Evolutionary conservation across 2,329 filamentous ascomycete species (phyloP), one percentile per base, ranked within the genome.

Genomic region (Penicillium sp.): DNA sequence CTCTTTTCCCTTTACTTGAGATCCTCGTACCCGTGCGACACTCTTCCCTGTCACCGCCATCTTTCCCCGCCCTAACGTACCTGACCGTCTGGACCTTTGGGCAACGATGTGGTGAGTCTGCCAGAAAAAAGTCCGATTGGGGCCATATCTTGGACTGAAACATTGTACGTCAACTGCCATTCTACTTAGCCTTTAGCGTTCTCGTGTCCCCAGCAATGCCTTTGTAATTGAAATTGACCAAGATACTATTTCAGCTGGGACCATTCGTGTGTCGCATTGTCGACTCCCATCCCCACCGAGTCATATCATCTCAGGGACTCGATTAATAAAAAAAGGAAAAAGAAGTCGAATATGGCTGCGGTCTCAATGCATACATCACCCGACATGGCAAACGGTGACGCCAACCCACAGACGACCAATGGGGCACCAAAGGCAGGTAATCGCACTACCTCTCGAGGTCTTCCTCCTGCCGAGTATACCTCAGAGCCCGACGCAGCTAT

Each of bases 311-410:
- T 31, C 2, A 35, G 13, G 11, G 10, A 8, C 38, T 7, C 6
- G 18, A 3, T 24, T 24, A 18, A 16, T 23, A 41, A n/a, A 18
- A 26, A 29, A 8, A 32, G 22, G 27, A 41, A n/a, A 18, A 26
- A 29, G 10, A 32, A 3, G n/a, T 8, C 11, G 4, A 31, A 39
- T 16, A 59, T 59, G 57, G 56, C 51, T 4, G 40, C 52, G 11
- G 31, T 29, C 11, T 40, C 49, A 43, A 54, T 54, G 42, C 54
- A 49, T 27, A 40, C 22, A 44, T 53, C 52, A 23, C 49, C 57
- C 9, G 54, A 58, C 22, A 49, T 52, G 31, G 52, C 57, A 40
- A 58, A 56, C 36, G 50, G 45, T n/a, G 46, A 29, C 26, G 44
- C 44, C 10, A 26, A 47, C 34, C 38, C 43, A 20, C 44, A 46